Evolutionary conservation across 1,284 basidiomycete species (phyloP).

Genomic region (Ustilago cynodontis): DNA sequence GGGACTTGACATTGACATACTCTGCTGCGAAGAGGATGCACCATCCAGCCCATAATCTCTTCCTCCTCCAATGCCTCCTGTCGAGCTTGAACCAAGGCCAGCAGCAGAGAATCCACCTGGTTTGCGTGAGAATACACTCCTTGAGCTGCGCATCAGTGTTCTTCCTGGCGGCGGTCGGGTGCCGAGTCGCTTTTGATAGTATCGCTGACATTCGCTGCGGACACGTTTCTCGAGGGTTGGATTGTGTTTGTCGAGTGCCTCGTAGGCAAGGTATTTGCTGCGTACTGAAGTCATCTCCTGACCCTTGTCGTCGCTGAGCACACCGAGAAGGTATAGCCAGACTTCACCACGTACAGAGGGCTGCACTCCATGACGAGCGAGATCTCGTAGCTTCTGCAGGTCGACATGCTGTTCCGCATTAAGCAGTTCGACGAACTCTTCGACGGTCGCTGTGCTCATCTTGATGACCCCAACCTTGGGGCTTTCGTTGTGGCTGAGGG

Average conservation of each 20-base stretch:
- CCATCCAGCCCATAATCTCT: slow-evolving; percentile 25
- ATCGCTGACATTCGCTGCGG: slow-evolving; percentile 62
- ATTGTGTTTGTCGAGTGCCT: slow-evolving; percentile 64
- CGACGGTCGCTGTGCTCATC: slow-evolving; percentile 62
- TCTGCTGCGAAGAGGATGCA: not conserved
- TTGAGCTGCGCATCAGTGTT: slow-evolving; percentile 41
- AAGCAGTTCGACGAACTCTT: slow-evolving; percentile 65
- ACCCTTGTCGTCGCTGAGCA: slow-evolving; percentile 66
- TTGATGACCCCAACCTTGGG: not conserved
- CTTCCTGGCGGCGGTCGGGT: slow-evolving; percentile 41
- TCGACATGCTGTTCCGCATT: slow-evolving; percentile 68
- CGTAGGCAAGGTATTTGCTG: slow-evolving; percentile 66
- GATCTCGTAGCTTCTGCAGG: slow-evolving; percentile 62
- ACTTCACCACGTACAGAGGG: slow-evolving; percentile 67
- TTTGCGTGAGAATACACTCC: slow-evolving; percentile 26
- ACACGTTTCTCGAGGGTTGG: slow-evolving; percentile 63
- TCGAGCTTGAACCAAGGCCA: not conserved
- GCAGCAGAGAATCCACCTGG: slow-evolving; percentile 33
- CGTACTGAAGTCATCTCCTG: slow-evolving; percentile 69
- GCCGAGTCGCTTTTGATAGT: slow-evolving; percentile 64
- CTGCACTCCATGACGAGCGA: slow-evolving; percentile 65
- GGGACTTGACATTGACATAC: slow-evolving; percentile 3
- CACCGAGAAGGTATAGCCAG: slow-evolving; percentile 68
- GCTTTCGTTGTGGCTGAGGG: not conserved
- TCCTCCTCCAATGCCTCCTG: not conserved